Base-by-base conservation (phyloP, 2,329 filamentous ascomycete species). In the Alternaria gansuensis region DNA sequence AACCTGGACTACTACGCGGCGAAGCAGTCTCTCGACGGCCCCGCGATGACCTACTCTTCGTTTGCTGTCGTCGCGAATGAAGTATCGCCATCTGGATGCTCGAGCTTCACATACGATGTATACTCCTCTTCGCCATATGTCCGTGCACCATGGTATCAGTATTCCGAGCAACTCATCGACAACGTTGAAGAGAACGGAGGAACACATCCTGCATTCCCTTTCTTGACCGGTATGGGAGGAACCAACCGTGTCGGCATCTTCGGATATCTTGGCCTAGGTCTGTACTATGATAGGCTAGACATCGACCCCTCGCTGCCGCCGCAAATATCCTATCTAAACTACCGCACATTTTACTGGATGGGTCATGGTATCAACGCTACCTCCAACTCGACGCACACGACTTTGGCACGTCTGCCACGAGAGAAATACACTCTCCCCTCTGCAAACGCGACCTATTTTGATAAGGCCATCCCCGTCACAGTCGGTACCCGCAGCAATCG, bases 41-140 rank as follows among this genome's bases (percentile, higher is more conserved):
- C 89, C 1, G 89, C 85, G 3, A 91, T 91, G 89, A 91, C 89
- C 2, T 91, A 89, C 74, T 86, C 86, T 9, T 86, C 89, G 9
- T 90, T 90, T 74, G 85, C 86, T 45, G 85, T 90, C 46, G 85
- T 87, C 29, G 88, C 88, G 13, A 89, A 88, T 56, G 82, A 86
- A 46, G 80, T 90, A 10, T 87, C 86, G 1, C 85, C 84, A 2
- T 88, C 87, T 2, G 89, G 89, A 2, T 91, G 89, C 72, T 86
- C 88, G 1, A 83, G 85, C 4, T 90, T 87, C 70, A 90, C 88
- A 0, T 91, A 91, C 69, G 83, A 85, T 6, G 80, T 90, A 17
- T 86, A 87, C 62, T 85, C 85, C 0, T 85, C 84, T 29, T 80
- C 85, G 28, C 88, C 88, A 0, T 91, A 91, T 66, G 78, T 84